Percentiles rank a stretch among this genome's conserved stretches.
These are phyloP conservation scores for Boletus vermiculosoides DNA, from an alignment of 768 basidiomycete genomes.

Conservation along the genomic window DNA sequence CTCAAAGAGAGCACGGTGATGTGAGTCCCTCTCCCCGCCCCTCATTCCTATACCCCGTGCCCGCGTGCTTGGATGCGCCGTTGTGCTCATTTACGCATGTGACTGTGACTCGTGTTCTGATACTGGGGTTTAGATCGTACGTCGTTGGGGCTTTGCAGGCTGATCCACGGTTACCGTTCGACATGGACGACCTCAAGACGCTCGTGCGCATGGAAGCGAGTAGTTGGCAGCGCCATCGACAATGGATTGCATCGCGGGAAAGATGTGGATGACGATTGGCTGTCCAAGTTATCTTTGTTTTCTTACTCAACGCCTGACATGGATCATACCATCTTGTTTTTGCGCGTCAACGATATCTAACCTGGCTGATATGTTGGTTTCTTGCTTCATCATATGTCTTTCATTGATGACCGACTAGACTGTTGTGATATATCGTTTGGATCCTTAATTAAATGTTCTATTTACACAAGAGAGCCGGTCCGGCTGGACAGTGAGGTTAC, in stretches of 20 bases:
- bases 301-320: neutral
- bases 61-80: too few relatives aligned
- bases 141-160: slow-evolving; percentile 42
- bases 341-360: neutral
- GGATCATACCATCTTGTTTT: neutral
- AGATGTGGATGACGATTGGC: neutral
- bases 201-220: slow-evolving; percentile 40
- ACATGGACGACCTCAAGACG: slow-evolving; percentile 32
- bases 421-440: neutral
- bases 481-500: too few relatives aligned
- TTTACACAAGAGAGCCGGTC: too few relatives aligned
- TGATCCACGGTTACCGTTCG: slow-evolving; percentile 38
- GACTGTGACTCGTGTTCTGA: neutral
- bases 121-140: slow-evolving; percentile 36
- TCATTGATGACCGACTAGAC: too few relatives aligned
- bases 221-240: slow-evolving; percentile 43
- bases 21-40: slow-evolving; percentile 25
- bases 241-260: slow-evolving; percentile 35
- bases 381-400: neutral
- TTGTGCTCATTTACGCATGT: neutral
- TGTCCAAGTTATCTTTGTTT: neutral
- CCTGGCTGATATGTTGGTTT: neutral
- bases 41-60: too few relatives aligned
- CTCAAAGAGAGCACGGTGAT: slow-evolving; percentile 48
- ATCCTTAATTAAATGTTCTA: too few relatives aligned